Percentiles rank a stretch among this genome's conserved stretches.
Conservation (phyloP, 805 yeast species). For the Cyberlindnera mississippiensis region DNA sequence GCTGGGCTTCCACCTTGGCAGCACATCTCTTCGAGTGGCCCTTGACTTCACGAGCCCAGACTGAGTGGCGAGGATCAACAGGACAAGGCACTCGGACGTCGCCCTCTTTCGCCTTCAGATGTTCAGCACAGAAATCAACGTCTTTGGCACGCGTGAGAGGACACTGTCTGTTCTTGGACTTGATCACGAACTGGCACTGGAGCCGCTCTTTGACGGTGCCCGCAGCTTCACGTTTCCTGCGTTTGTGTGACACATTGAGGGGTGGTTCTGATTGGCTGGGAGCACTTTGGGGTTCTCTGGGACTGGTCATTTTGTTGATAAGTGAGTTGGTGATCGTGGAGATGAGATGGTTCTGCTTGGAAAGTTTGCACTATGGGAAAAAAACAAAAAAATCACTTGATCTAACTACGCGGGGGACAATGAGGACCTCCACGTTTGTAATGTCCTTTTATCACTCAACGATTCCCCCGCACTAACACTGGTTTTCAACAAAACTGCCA, state of each 20-base stretch:
- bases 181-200: constrained; percentile 46
- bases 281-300: background rate
- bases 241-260: constrained; percentile 8
- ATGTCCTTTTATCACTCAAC: no score
- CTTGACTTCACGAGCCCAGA: constrained; percentile 56
- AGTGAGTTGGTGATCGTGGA: no score
- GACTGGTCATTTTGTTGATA: no score
- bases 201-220: constrained; percentile 16
- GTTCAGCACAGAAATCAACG: constrained; percentile 60
- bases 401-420: no score
- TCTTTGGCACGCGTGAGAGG: constrained; percentile 53
- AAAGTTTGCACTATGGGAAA: no score
- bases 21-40: constrained; percentile 63
- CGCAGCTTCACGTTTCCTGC: constrained; percentile 14
- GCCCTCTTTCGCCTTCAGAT: constrained; percentile 32
- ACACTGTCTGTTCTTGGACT: constrained; percentile 52
- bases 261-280: background rate
- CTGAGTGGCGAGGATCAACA: constrained; percentile 67
- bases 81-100: constrained; percentile 65
- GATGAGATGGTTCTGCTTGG: no score
- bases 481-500: no score
- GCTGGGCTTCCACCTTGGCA: constrained; percentile 32
- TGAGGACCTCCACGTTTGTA: no score
- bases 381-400: no score
- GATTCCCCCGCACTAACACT: no score